Evolutionary conservation across 2,329 filamentous ascomycete genomes (phyloP).

Genomic region (Cadophora malorum): DNA sequence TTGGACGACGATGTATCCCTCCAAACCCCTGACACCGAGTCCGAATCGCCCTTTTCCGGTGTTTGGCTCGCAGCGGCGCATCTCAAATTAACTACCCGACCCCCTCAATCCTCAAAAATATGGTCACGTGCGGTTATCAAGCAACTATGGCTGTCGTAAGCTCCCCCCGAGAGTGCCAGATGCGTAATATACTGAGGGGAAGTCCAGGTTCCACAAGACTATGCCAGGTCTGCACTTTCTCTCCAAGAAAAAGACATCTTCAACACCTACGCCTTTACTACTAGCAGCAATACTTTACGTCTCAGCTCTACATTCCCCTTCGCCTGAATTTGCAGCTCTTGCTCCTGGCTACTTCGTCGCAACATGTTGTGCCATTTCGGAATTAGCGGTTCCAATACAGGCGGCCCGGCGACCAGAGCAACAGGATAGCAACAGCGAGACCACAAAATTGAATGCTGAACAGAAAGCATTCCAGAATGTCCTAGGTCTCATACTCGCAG

Average conservation of each 20-base stretch:
- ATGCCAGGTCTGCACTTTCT: slow-evolving; percentile 55
- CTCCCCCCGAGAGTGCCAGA: background rate
- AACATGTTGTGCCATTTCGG: slow-evolving; percentile 49
- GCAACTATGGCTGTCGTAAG: slow-evolving; percentile 47
- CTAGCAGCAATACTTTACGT: slow-evolving; percentile 53
- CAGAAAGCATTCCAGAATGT: slow-evolving; percentile 53
- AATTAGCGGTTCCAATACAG: slow-evolving; percentile 48
- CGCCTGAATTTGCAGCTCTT: slow-evolving; percentile 46
- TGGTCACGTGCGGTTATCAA: slow-evolving; percentile 47
- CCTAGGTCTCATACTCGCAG: slow-evolving; percentile 51
- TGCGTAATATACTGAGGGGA: slow-evolving; percentile 10
- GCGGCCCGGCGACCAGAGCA: slow-evolving; percentile 41
- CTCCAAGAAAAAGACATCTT: slow-evolving; percentile 51
- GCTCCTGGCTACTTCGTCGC: slow-evolving; percentile 50
- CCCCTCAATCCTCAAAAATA: slow-evolving; percentile 39
- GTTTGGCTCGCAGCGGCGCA: slow-evolving; percentile 45
- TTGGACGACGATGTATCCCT: slow-evolving; percentile 30
- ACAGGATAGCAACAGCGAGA: slow-evolving; percentile 35
- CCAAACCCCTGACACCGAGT: slow-evolving; percentile 29
- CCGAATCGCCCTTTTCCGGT: slow-evolving; percentile 31
- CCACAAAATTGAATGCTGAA: slow-evolving; percentile 39
- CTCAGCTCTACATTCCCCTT: slow-evolving; percentile 47
- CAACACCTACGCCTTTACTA: slow-evolving; percentile 50
- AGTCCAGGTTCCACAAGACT: slow-evolving; percentile 51
- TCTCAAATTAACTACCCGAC: slow-evolving; percentile 42